Base-by-base conservation (phyloP, 371 early-diverging fungal species). In the Chytridium lagenaria region DNA sequence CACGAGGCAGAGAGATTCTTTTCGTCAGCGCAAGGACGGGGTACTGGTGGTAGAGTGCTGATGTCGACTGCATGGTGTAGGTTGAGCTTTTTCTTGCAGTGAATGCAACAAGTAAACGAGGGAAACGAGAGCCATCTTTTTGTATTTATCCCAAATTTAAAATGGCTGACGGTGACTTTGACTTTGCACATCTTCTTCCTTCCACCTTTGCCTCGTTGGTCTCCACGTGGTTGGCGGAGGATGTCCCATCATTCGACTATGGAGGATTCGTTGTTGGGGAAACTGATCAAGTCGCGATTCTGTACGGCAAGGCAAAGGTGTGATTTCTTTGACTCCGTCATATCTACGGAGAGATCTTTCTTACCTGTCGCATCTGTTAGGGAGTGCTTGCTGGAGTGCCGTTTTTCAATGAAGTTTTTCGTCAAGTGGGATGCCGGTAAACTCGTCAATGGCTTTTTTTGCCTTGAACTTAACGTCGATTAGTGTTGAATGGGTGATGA, bases 261-360 rank as follows among this genome's bases (percentile, higher is more conserved):
- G 98, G 97, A 59, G 98, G 97, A 52, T 96, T 87, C 78, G 98
- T 97, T 40, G 98, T 98, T 28, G 97, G 98, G 70, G 93, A 94
- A 75, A 86, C 88, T 19, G 90, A 89, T n/a, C 88, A 95, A 74
- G 84, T 79, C 1, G 98, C 97, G 33, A 85, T 91, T 38, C 85
- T 97, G 22, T 96, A 89, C 75, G 92, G 95, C 77, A 98, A 97
- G 80, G 90, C 93, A 38, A 87, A 91, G 78, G 90, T 88, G 78
- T 55, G 79, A 37, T 44, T 2, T 26, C 15, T 22, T 63, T 63
- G 55, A 36, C 30, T 30, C 23, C 30, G 33, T 1, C 67, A 15
- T 71, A 3, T 23, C 39, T 36, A 51, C 59, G 12, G 44, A 44
- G 44, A 2, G 67, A 1, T 52, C 37, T 31, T 39, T 33, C 59